Percentiles rank a stretch among this genome's conserved stretches.
phyloP scores from a whole-genome alignment of 306 rosid species.

The Vicia sativa region DNA sequence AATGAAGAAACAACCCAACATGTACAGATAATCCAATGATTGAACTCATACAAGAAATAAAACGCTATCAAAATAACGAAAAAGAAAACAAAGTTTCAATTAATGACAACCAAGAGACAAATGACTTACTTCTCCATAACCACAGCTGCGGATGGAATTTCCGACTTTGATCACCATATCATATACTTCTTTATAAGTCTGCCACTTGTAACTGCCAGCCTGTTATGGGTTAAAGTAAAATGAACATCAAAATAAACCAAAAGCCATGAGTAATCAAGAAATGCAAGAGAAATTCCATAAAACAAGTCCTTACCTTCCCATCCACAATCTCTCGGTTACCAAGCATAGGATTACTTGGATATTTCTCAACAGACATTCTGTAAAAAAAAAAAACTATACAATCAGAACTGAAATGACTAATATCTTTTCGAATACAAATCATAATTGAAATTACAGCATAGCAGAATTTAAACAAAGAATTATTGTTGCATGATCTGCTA shows the following conservation, averaged over 20 bases:
- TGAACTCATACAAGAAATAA: conserved; percentile 8
- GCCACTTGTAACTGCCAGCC: conserved; percentile 82
- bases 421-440: not conserved
- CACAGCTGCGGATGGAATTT: conserved; percentile 73
- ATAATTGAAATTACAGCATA: not conserved
- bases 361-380: conserved; percentile 82
- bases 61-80: not conserved
- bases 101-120: conserved; percentile 10
- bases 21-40: conserved; percentile 21
- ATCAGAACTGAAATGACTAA: conserved; percentile 27
- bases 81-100: conserved; percentile 14
- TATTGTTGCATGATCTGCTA: not conserved
- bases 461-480: not conserved
- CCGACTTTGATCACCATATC: conserved; percentile 78
- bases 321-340: conserved; percentile 69
- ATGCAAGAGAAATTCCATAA: conserved; percentile 14
- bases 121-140: conserved; percentile 66
- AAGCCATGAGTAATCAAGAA: conserved; percentile 14
- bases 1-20: conserved; percentile 14
- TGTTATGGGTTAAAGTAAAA: conserved; percentile 36
- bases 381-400: conserved; percentile 9
- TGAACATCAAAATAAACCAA: conserved; percentile 29
- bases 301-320: conserved; percentile 59
- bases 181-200: conserved; percentile 73
- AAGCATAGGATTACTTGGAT: conserved; percentile 75